Percentiles rank a stretch among this genome's conserved stretches.
Evolutionary conservation across 805 yeast species (phyloP).

Genomic region (Saccharomycopsis olivae): DNA sequence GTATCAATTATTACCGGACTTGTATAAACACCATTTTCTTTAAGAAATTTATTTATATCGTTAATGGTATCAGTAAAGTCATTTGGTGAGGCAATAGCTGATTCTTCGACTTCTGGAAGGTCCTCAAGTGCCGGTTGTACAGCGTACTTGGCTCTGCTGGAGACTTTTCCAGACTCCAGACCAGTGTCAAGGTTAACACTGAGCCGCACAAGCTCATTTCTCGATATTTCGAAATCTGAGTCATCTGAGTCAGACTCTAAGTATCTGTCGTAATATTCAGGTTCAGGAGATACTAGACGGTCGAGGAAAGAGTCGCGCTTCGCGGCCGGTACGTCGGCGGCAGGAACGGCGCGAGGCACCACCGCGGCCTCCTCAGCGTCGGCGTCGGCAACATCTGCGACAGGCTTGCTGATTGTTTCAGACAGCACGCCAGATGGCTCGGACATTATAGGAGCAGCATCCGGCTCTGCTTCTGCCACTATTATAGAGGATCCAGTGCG

Average conservation of each 20-base stretch:
- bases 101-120: conserved; percentile 9
- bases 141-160: conserved; percentile 2
- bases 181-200: conserved; percentile 14
- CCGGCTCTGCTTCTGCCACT: not conserved
- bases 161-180: not conserved
- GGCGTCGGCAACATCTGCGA: not conserved
- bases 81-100: conserved; percentile 3
- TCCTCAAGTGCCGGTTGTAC: conserved; percentile 8
- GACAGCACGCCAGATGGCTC: not conserved
- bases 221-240: conserved; percentile 9
- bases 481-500: too few relatives aligned
- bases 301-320: not conserved
- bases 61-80: conserved; percentile 16
- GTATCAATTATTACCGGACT: conserved; percentile 15
- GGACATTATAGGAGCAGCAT: not conserved
- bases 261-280: conserved; percentile 4
- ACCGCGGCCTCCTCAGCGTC: not conserved
- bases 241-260: conserved; percentile 9
- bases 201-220: conserved; percentile 14
- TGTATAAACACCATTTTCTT: conserved; percentile 18
- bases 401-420: not conserved
- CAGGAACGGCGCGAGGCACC: not conserved
- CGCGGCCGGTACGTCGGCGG: not conserved
- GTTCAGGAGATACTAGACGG: too few relatives aligned
- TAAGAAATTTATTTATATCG: conserved; percentile 15